A percentile compares a stretch with the other conserved stretches of the same genome.
Conservation (phyloP, 768 basidiomycete genomes). For the Lentinus tigrinus region DNA sequence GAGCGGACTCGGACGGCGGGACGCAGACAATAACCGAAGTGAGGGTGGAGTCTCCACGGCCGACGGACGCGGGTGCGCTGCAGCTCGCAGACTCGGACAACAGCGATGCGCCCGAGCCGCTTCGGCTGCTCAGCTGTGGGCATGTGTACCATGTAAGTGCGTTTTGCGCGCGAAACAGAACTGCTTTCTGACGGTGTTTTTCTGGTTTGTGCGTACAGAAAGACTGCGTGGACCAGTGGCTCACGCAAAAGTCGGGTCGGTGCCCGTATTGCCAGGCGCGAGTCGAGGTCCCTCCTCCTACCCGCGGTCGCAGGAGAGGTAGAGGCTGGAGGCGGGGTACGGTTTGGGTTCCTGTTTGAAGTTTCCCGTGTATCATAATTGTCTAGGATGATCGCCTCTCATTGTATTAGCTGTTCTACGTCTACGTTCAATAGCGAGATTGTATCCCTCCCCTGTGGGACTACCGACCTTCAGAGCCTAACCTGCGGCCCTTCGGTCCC, state of each 20-base stretch:
- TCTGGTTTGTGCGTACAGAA: conserved; percentile 7
- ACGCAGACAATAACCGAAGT: conserved; percentile 2
- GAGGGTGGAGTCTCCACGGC: conserved; percentile 1
- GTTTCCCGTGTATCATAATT: too few species aligned
- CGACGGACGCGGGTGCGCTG: conserved; percentile 4
- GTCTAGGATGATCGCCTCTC: too few species aligned
- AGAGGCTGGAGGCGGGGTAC: conserved; percentile 3
- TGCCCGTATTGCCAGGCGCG: conserved; percentile 14
- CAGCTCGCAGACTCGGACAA: conserved; percentile 2
- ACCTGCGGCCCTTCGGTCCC: too few species aligned
- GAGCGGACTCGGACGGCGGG: too few species aligned
- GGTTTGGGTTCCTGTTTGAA: too few species aligned
- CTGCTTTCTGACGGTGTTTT: background rate
- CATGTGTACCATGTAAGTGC: conserved; percentile 91
- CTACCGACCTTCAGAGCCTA: too few species aligned
- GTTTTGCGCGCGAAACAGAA: too few species aligned
- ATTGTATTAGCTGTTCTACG: too few species aligned
- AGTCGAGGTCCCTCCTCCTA: conserved; percentile 12
- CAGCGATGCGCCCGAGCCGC: conserved; percentile 71
- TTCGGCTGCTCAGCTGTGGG: conserved; percentile 74
- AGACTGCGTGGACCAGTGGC: conserved; percentile 15
- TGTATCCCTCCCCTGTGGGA: too few species aligned
- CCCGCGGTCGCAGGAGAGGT: too few species aligned
- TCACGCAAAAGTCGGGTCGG: conserved; percentile 14
- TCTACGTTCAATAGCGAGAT: too few species aligned